phyloP scores from a whole-genome alignment of 306 rosid genomes.

The Cucumis hystrix region DNA sequence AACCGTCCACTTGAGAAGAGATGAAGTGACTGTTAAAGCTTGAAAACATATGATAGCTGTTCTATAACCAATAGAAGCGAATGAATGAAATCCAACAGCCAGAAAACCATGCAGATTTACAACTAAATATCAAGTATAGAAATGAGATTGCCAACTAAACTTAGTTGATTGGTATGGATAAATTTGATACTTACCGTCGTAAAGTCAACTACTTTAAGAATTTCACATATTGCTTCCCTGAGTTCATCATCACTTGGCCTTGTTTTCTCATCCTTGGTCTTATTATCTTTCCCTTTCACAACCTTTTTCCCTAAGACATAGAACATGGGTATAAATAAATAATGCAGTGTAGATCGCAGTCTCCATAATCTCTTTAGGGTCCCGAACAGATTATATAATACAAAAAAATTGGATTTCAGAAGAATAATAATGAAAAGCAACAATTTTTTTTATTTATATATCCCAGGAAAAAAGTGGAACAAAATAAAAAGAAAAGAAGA shows the following conservation, averaged over 20 bases:
- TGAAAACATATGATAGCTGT: neutral
- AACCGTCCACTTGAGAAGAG: neutral
- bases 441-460: neutral
- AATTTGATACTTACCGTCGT: slow-evolving; percentile 52
- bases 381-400: neutral
- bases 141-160: neutral
- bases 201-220: slow-evolving; percentile 95
- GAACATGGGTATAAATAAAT: neutral
- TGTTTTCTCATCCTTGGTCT: slow-evolving; percentile 41
- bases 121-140: neutral
- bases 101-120: neutral
- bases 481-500: neutral
- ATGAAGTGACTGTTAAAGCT: neutral
- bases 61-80: neutral
- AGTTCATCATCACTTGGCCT: slow-evolving; percentile 59
- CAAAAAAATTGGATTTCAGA: neutral
- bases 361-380: neutral
- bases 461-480: neutral
- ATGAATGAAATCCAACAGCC: neutral
- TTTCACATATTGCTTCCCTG: slow-evolving; percentile 73
- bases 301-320: slow-evolving; percentile 37
- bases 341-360: neutral
- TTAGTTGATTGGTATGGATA: neutral
- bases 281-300: slow-evolving; percentile 52
- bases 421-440: neutral